Percentiles rank a stretch among this genome's conserved stretches.
phyloP scores from a whole-genome alignment of 352 stramenopile genomes.

The Globisporangium cederbergense region DNA sequence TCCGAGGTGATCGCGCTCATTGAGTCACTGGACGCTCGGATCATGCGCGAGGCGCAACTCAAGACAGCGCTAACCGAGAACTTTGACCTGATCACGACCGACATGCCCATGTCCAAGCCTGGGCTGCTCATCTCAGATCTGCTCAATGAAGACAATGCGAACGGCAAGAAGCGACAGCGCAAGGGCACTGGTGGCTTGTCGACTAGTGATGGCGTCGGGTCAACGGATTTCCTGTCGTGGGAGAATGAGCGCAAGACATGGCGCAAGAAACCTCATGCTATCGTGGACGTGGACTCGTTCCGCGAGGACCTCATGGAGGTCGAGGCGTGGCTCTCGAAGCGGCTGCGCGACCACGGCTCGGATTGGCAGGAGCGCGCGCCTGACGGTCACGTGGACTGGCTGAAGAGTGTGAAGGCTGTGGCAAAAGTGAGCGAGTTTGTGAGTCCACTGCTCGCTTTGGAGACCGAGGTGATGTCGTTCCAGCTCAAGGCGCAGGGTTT shows the following conservation, averaged over 20 bases:
- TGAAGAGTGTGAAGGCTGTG: constrained; percentile 38
- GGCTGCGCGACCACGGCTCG: constrained; percentile 59
- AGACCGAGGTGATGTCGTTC: constrained; percentile 61
- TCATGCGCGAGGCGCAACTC: constrained; percentile 48
- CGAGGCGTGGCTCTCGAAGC: constrained; percentile 58
- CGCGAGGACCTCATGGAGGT: constrained; percentile 53
- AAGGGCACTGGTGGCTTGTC: not conserved
- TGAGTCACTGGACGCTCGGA: constrained; percentile 46
- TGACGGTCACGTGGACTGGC: constrained; percentile 39
- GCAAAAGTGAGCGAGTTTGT: constrained; percentile 36
- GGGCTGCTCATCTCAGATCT: constrained; percentile 74
- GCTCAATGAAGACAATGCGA: constrained; percentile 50
- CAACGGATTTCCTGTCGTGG: constrained; percentile 49
- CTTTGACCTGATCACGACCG: constrained; percentile 47
- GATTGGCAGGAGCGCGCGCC: constrained; percentile 50
- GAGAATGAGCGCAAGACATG: constrained; percentile 51
- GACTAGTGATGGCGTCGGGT: not conserved
- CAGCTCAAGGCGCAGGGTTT: constrained; percentile 34
- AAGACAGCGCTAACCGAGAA: constrained; percentile 52
- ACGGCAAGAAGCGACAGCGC: constrained; percentile 40
- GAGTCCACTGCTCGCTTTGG: constrained; percentile 44
- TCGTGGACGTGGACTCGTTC: constrained; percentile 45
- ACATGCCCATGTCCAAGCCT: constrained; percentile 73
- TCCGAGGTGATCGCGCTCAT: constrained; percentile 58
- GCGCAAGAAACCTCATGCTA: constrained; percentile 41